phyloP scores from a whole-genome alignment of 73 alveolate genomes.

The Paramecium biaurelia region DNA sequence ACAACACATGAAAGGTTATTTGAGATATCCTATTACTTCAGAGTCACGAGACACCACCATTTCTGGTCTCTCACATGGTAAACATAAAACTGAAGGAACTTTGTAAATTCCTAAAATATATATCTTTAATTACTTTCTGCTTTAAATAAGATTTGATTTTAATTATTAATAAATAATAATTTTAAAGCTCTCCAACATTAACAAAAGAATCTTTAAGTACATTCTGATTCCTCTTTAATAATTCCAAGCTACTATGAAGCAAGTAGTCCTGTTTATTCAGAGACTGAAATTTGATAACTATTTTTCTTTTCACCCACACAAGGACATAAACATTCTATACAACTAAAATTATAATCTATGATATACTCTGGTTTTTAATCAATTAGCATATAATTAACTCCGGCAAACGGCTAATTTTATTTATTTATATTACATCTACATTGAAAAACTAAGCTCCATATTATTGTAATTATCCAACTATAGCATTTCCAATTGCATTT shows the following conservation, averaged over 20 bases:
- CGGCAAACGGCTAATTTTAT: constrained; percentile 37
- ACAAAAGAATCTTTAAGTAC: constrained; percentile 26
- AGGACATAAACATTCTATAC: constrained; percentile 36
- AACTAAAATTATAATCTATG: not conserved
- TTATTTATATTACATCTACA: not conserved
- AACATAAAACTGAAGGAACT: constrained; percentile 28
- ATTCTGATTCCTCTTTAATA: not conserved
- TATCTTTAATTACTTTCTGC: not conserved
- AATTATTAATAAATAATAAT: not conserved
- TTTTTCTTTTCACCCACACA: constrained; percentile 30
- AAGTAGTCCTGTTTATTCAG: not conserved
- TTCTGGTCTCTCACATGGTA: constrained; percentile 46
- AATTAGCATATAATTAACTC: not conserved
- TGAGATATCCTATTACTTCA: not conserved
- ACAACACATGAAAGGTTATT: constrained; percentile 40
- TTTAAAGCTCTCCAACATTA: constrained; percentile 50
- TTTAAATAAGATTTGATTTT: not conserved
- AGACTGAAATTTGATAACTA: not conserved
- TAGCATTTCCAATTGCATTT: not conserved
- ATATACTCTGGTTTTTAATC: constrained; percentile 19
- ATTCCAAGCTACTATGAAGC: not conserved
- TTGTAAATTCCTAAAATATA: not conserved
- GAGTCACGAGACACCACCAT: not conserved
- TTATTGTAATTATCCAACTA: not conserved
- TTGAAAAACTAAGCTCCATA: not conserved